Percentiles rank a stretch among this genome's conserved stretches.
These are phyloP conservation scores for Phycomyces nitens DNA, from an alignment of 192 early-diverging fungal species.

Conservation along the genomic window DNA sequence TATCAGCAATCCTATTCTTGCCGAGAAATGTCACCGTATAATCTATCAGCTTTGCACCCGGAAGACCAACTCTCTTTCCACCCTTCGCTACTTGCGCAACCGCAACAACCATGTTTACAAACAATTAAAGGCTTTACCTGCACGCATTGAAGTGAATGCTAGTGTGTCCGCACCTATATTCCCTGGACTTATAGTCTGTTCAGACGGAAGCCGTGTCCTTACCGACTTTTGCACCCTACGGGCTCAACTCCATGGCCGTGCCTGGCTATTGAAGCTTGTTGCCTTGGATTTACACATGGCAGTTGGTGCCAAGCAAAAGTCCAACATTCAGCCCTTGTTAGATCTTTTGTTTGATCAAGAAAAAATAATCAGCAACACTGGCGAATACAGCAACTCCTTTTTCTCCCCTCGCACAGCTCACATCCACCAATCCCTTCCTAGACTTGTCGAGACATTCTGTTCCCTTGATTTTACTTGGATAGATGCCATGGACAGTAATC, in stretches of 20 bases:
- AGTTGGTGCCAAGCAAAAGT: constrained; percentile 33
- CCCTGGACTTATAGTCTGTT: constrained; percentile 2
- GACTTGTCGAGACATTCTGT: constrained; percentile 70
- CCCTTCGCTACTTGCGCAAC: constrained; percentile 77
- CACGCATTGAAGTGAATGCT: constrained; percentile 22
- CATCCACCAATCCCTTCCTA: constrained; percentile 64
- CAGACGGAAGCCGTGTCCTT: constrained; percentile 8
- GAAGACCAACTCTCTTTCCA: constrained; percentile 59
- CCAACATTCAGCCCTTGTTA: constrained; percentile 33
- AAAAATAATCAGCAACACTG: constrained; percentile 13
- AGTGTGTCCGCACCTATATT: constrained; percentile 11
- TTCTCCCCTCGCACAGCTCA: constrained; percentile 5
- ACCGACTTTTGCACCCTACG: constrained; percentile 30
- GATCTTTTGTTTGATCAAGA: constrained; percentile 36
- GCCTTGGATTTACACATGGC: constrained; percentile 81
- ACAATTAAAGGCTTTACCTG: constrained; percentile 51
- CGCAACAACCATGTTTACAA: constrained; percentile 72
- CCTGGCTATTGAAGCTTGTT: constrained; percentile 85
- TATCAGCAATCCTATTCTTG: constrained; percentile 70
- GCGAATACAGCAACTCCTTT: constrained; percentile 5
- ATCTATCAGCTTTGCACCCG: constrained; percentile 79
- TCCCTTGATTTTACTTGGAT: constrained; percentile 61
- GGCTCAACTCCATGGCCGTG: constrained; percentile 74
- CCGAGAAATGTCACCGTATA: constrained; percentile 86
- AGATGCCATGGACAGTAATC: constrained; percentile 33